Evolutionary conservation across 176 grass and related monocot genomes (phyloP), one percentile per base, ranked within the genome.

Genomic region (Cenchrus americanus): DNA sequence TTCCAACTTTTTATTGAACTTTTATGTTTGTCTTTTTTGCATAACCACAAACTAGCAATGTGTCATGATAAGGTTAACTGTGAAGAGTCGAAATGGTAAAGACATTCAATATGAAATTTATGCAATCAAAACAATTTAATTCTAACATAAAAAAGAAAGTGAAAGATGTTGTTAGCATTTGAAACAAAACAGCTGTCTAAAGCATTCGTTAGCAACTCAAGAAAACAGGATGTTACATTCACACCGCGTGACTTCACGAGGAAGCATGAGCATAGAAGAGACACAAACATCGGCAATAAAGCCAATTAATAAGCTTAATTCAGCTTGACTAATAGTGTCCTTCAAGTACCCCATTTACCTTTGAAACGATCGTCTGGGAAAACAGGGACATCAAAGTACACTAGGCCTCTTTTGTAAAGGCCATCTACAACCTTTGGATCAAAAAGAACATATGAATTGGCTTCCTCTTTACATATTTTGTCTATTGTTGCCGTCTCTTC

Each of bases 401-500:
- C 86, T 58, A 97, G 71, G 27, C 92, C 95, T 89, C 92, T 88
- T 88, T 82, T 97, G 70, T 87, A 90, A 74, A 90, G 91, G 76
- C 84, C 89, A 75, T 91, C 91, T 85, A 98, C 84, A 68, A 98
- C 71, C 59, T 92, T 90, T 17, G 83, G 86, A 83, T 98, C 96
- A 90, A 98, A 98, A 63, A 98, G 87, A 71, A 98, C 83, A 90
- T 85, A 96, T 75, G 91, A 94, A 87, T 96, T 98, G 30, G 91
- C 96, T 90, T 98, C 96, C 80, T 92, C 92, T 86, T 95, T 95
- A 85, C 93, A 98, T 73, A 98, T 93, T 84, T 95, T 98, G 87
- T 98, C 96, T 85, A 98, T 98, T 49, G 91, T 90, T 92, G 91
- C 60, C 80, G 76, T 95, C 82, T 98, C 93, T 93, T 98, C 96